Evolutionary conservation across 495 filamentous ascomycete species (phyloP), one percentile per base, ranked within the genome.

Genomic region (Lepidopterella palustris): DNA sequence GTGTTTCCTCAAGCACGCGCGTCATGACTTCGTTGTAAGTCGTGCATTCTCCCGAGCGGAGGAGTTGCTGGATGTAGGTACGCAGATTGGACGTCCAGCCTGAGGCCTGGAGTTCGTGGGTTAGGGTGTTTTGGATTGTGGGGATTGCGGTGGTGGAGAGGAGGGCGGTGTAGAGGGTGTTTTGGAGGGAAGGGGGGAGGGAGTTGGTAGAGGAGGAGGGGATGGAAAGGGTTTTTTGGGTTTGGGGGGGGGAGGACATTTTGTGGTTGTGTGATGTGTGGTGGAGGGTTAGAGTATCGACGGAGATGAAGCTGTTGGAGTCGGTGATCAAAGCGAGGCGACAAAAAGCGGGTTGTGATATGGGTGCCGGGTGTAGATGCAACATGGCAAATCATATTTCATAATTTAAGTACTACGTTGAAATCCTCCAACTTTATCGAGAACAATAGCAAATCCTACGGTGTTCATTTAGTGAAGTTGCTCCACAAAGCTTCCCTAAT

Each of bases 1-100:
- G 57, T 24, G 64, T 53, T 31, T 69, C 64, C 26, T 53, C 55
- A 15, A 63, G 21, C 21, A 72, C 61, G 20, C 54, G 28, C 11
- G 48, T 49, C 62, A 66, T 67, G 35, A 70, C 25, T 45, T 72
- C 68, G 39, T 60, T 59, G 39, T 65, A 58, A 5, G 60, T 68
- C 11, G 57, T 57, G 59, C 63, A 66, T 26, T 72, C 68, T n/a
- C 70, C 70, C n/a, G 61, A 61, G 26, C 70, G 70, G 8, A 72
- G 59, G 4, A 72, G 68, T 6, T 59, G 15, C 4, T 53, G 62
- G 50, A 66, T 58, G 58, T 69, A 66, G 5, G 57, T 51, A 18
- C 61, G 59, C 31, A 72, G 50, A 49, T 61, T 57, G 60, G 53
- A n/a, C 3, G 60, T 61, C 64, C 65, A 72, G 54, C 70, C 70